A percentile compares a stretch with the other conserved stretches of the same genome.
These are phyloP conservation scores for Juglanconis oblonga DNA, from an alignment of 2,329 filamentous ascomycete genomes.

Conservation along the genomic window DNA sequence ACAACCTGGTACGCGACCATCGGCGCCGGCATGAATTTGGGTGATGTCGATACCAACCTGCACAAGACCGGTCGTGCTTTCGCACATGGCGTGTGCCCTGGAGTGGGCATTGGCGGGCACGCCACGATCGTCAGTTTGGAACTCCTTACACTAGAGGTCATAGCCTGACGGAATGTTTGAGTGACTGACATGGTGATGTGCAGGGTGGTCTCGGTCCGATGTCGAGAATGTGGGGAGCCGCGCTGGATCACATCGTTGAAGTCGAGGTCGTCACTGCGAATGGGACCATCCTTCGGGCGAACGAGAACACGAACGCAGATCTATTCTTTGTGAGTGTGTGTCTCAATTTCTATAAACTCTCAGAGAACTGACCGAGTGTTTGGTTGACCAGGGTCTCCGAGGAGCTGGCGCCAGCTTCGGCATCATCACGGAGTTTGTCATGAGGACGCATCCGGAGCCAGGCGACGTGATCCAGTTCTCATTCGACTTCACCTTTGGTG, in stretches of 20 bases:
- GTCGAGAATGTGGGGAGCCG: slow-evolving; percentile 57
- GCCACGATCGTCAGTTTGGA: slow-evolving; percentile 45
- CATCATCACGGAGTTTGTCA: slow-evolving; percentile 54
- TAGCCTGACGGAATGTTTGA: not conserved
- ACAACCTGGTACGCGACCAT: slow-evolving; percentile 52
- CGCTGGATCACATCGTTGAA: slow-evolving; percentile 53
- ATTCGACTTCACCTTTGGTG: slow-evolving; percentile 50
- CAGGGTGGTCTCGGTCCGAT: slow-evolving; percentile 57
- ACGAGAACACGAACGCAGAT: slow-evolving; percentile 44
- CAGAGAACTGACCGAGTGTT: not conserved
- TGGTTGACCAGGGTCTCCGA: slow-evolving; percentile 41
- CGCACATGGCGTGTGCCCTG: slow-evolving; percentile 57
- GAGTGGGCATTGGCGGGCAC: slow-evolving; percentile 58
- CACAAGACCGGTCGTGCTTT: slow-evolving; percentile 55
- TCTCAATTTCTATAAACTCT: not conserved
- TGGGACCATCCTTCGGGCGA: slow-evolving; percentile 48
- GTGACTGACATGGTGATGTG: not conserved
- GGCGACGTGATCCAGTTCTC: slow-evolving; percentile 56
- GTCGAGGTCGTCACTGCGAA: slow-evolving; percentile 56
- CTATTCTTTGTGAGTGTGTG: slow-evolving; percentile 47
- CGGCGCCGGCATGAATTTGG: slow-evolving; percentile 51
- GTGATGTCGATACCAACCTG: slow-evolving; percentile 48
- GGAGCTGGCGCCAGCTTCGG: slow-evolving; percentile 57
- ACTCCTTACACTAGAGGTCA: too few relatives aligned
- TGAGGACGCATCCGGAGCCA: slow-evolving; percentile 55